Conservation (phyloP, 2,329 filamentous ascomycete genomes). For the Lithohypha guttulata region DNA sequence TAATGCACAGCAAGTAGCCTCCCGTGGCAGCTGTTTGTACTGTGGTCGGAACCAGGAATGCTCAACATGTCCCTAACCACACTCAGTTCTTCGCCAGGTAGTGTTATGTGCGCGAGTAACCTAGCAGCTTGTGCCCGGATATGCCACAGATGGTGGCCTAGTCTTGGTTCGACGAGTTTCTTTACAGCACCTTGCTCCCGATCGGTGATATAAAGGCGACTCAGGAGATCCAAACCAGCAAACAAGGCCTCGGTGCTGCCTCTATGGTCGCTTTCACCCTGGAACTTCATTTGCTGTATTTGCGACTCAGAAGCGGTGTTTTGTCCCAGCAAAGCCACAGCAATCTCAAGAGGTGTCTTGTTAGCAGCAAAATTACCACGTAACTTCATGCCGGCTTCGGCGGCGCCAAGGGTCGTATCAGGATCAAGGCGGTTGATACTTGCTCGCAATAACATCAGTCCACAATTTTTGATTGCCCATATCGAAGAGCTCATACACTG, state of each 20-base stretch:
- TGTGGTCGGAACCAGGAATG: background rate
- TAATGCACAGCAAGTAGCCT: constrained; percentile 25
- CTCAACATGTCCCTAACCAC: background rate
- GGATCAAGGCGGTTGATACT: constrained; percentile 36
- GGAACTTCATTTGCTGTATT: background rate
- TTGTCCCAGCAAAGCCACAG: background rate
- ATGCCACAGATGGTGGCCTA: constrained; percentile 36
- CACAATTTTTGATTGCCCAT: constrained; percentile 93
- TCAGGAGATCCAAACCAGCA: constrained; percentile 36
- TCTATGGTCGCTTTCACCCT: background rate
- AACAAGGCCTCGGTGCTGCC: constrained; percentile 26
- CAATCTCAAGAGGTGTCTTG: constrained; percentile 31
- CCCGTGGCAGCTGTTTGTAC: constrained; percentile 31
- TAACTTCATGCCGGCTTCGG: constrained; percentile 28
- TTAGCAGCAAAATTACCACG: background rate
- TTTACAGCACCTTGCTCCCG: constrained; percentile 27
- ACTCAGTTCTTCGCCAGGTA: constrained; percentile 1
- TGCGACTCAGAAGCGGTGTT: background rate
- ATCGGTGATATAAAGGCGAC: constrained; percentile 21
- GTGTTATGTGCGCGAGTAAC: constrained; percentile 11
- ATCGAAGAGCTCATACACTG: constrained; percentile 67
- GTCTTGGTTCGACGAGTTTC: constrained; percentile 27
- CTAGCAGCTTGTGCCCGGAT: constrained; percentile 37
- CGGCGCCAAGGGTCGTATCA: constrained; percentile 40
- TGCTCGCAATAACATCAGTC: constrained; percentile 76